A percentile compares a stretch with the other conserved stretches of the same genome.
These are phyloP conservation scores for Ordospora colligata DNA, from an alignment of 371 early-diverging fungal genomes.

Conservation along the genomic window DNA sequence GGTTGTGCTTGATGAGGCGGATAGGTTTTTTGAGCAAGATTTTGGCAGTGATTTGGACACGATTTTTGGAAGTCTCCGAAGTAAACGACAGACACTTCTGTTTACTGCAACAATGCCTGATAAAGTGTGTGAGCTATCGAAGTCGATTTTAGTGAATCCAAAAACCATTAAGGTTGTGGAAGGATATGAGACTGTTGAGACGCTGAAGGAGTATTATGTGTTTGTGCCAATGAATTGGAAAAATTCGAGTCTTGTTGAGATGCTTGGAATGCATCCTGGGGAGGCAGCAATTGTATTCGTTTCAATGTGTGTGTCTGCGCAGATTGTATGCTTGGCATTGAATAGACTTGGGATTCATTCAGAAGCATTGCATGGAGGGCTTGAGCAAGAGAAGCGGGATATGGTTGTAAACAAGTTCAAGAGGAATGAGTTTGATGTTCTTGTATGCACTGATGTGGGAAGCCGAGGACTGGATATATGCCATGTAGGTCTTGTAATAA, in stretches of 20 bases:
- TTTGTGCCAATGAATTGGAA: conserved; percentile 82
- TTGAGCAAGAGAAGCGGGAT: conserved; percentile 78
- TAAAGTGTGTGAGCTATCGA: conserved; percentile 77
- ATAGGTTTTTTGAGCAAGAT: conserved; percentile 87
- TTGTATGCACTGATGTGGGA: conserved; percentile 92
- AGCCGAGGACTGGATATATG: conserved; percentile 92
- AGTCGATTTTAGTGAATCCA: conserved; percentile 74
- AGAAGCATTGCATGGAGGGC: conserved; percentile 76
- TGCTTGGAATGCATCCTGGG: conserved; percentile 63
- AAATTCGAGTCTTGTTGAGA: conserved; percentile 71
- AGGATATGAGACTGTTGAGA: conserved; percentile 73
- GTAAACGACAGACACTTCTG: conserved; percentile 77
- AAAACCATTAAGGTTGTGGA: conserved; percentile 78
- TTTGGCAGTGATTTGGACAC: conserved; percentile 83
- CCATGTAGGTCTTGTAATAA: conserved; percentile 79
- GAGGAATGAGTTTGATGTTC: conserved; percentile 66
- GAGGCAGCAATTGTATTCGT: conserved; percentile 77
- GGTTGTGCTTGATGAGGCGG: conserved; percentile 94
- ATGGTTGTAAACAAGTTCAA: conserved; percentile 80
- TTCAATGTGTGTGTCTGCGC: conserved; percentile 83
- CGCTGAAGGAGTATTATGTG: conserved; percentile 75
- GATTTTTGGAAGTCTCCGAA: conserved; percentile 75
- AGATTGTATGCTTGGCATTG: conserved; percentile 74
- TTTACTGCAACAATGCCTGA: conserved; percentile 95
- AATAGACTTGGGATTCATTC: conserved; percentile 72